These are phyloP conservation scores for Bryopsis sp. DNA, from an alignment of 139 green algal genomes.

Conservation along the genomic window DNA sequence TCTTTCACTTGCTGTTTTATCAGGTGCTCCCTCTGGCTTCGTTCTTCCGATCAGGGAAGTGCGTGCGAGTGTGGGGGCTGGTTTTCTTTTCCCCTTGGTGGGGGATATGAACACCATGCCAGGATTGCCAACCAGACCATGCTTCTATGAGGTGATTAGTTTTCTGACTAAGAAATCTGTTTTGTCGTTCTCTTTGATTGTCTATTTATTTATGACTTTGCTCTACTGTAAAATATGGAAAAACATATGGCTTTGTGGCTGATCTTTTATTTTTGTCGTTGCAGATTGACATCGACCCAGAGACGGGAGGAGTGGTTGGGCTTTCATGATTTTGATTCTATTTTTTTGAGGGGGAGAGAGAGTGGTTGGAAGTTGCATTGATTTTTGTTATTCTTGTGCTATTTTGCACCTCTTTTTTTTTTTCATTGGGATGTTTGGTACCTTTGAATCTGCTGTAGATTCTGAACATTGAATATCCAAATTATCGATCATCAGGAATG, in stretches of 20 bases:
- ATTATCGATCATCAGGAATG: no score
- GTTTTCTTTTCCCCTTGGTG: conserved; percentile 86
- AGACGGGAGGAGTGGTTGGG: conserved; percentile 70
- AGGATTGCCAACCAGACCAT: conserved; percentile 75
- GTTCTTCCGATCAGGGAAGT: conserved; percentile 84
- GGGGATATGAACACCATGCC: conserved; percentile 93
- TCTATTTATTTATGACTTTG: not conserved
- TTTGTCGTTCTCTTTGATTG: not conserved
- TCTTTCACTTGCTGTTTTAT: no score
- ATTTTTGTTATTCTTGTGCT: no score
- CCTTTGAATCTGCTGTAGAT: no score
- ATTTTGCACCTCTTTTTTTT: no score
- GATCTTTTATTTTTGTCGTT: not conserved
- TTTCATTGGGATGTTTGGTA: no score
- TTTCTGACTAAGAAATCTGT: not conserved
- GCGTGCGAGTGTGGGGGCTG: conserved; percentile 73
- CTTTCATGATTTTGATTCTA: conserved; percentile 49
- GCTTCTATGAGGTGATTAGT: conserved; percentile 68
- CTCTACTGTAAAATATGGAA: not conserved
- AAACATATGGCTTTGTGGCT: not conserved
- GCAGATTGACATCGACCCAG: conserved; percentile 67
- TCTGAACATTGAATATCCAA: no score
- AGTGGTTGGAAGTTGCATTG: no score
- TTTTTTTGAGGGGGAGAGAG: no score
- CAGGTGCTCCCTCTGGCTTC: conserved; percentile 81